A percentile compares a stretch with the other conserved stretches of the same genome.
Evolutionary conservation across 805 yeast species (phyloP).

Genomic region (Myxozyma mucilagina): DNA sequence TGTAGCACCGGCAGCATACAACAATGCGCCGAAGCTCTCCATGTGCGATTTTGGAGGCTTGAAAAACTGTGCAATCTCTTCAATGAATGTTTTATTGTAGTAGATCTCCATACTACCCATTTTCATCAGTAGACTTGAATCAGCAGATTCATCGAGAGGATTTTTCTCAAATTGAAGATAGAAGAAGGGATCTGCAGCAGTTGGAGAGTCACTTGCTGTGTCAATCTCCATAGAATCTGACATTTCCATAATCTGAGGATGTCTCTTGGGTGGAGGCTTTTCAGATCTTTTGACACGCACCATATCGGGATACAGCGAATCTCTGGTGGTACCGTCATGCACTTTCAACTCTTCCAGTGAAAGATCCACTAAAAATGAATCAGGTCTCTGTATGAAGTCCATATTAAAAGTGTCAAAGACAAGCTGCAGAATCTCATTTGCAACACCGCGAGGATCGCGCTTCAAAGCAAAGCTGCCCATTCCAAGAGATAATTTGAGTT

Average conservation of each 20-base stretch:
- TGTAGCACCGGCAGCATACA: conserved; percentile 93
- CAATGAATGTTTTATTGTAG: conserved; percentile 82
- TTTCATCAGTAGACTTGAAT: conserved; percentile 70
- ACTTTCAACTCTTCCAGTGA: conserved; percentile 78
- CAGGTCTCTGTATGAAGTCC: conserved; percentile 72
- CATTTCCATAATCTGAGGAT: conserved; percentile 18
- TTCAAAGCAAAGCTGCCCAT: conserved; percentile 75
- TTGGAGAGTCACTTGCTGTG: neutral
- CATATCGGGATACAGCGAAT: conserved; percentile 79
- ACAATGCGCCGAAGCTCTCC: conserved; percentile 85
- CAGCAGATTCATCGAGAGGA: conserved; percentile 83
- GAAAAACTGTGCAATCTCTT: conserved; percentile 73
- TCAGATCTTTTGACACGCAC: conserved; percentile 70
- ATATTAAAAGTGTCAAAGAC: conserved; percentile 79
- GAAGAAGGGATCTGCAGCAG: conserved; percentile 62
- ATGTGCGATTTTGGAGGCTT: conserved; percentile 81
- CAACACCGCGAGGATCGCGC: conserved; percentile 42
- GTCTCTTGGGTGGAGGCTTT: conserved; percentile 1
- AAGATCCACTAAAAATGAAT: conserved; percentile 70
- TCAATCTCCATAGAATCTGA: conserved; percentile 4
- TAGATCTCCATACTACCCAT: conserved; percentile 85
- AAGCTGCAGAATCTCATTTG: conserved; percentile 65
- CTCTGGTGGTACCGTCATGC: conserved; percentile 75
- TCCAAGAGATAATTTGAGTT: conserved; percentile 64
- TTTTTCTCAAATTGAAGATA: conserved; percentile 78